Evolutionary conservation across 495 filamentous ascomycete genomes (phyloP), one percentile per base, ranked within the genome.

Genomic region (Tuber indicum): DNA sequence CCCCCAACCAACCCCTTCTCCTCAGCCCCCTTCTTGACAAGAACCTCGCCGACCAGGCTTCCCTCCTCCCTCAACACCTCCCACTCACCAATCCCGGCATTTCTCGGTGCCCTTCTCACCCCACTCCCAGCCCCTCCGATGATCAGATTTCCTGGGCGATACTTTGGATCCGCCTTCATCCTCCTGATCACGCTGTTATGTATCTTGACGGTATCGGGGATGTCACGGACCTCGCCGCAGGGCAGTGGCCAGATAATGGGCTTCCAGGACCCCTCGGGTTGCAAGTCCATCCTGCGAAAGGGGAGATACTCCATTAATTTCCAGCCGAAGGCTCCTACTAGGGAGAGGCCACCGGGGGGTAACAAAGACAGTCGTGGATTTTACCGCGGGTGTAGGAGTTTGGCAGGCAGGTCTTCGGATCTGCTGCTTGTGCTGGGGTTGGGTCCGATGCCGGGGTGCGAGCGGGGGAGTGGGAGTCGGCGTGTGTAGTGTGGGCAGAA

Each of bases 291-390:
- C 14, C 93, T 88, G 1, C 92, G 89, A 85, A 96, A 95, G 0
- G 93, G 93, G 21, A 96, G 85, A 81, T 91, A 94, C 81, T 96
- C 92, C 92, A 96, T 95, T 45, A 94, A 84, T 39, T 90, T 91
- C 94, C 94, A 96, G 0, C 88, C 88, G 1, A 93, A 74, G 1
- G 94, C 91, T 0, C 90, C 90, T 1, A 84, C 62, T 36, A 82
- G 76, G 1, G 87, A 81, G 1, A 93, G 84, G 0, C 93, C 92
- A 36, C 91, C 90, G 16, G 87, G 10, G 78, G 78, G 81, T 90
- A 94, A 70, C 87, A 84, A 8, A 96, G 86, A 39, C 91, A 93
- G 82, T 96, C 94, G 80, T 96, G 94, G 39, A 94, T 87, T 44
- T 86, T 86, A 0, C 92, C 91, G 36, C 87, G 85, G 36, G 78